Evolutionary conservation across 305 asterid species (phyloP), one percentile per base, ranked within the genome.

Genomic region (Nicotiana rustica): DNA sequence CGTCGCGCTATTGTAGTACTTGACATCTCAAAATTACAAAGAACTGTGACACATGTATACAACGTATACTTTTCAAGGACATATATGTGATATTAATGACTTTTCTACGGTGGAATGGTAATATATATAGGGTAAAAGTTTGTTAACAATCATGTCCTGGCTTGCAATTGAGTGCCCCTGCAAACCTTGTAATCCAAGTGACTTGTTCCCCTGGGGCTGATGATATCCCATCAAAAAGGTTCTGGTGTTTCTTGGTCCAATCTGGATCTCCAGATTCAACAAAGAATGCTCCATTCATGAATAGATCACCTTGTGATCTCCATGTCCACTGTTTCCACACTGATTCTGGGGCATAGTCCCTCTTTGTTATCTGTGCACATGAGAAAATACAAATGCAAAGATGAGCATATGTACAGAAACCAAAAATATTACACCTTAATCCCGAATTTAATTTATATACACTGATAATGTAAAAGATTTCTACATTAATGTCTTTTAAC

Each of bases 261-360:
- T 78, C 70, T 67, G 88, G 90, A 81, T 83, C 86, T 57, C 90
- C 90, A 25, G 90, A 87, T 55, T 87, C 81, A 25, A 81, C 87
- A 79, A 87, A 87, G 83, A 78, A 87, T 38, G 90, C 90, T 13
- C 90, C 90, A 19, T 79, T 65, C 84, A 81, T 25, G 82, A 87
- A 83, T 52, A 83, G 36, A 81, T 87, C 90, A 25, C 85, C 84
- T 66, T 87, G 86, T 36, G 90, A 87, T 81, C 87, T 87, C 90
- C 90, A 87, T 47, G 87, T 71, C 90, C 90, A 87, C 35, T 82
- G 56, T 67, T 81, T 83, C 90, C 90, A 87, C 77, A 15, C 83
- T 10, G 78, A 52, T 78, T 85, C 85, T 12, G 88, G 71, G 9
- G 90, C 55, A 25, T 87, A 85, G 4, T 85, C 88, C 84, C 90